Conservation (phyloP, 23 red algal genomes). For the Gracilaria gracilis region DNA sequence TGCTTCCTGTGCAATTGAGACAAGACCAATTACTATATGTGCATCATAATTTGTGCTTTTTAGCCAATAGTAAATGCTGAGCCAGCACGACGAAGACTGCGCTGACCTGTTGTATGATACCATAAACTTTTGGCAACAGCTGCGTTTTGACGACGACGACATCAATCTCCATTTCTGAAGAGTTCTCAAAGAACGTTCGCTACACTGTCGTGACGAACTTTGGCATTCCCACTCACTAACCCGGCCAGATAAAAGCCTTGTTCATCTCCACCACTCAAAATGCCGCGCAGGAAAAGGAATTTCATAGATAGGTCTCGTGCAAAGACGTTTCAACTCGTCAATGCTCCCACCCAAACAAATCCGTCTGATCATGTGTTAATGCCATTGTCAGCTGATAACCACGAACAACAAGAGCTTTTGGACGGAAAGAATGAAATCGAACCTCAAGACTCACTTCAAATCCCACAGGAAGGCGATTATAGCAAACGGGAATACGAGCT, state of each 20-base stretch:
- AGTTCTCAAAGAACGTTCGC: too few species aligned
- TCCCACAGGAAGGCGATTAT: slow-evolving; percentile 8
- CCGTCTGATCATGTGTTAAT: slow-evolving; percentile 44
- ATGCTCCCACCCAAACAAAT: slow-evolving; percentile 17
- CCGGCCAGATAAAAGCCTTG: background rate
- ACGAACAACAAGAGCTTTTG: background rate
- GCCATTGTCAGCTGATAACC: background rate
- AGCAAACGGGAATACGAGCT: slow-evolving; percentile 51
- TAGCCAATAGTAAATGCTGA: too few species aligned
- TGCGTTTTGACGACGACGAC: too few species aligned
- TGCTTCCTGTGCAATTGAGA: too few species aligned
- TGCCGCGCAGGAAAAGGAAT: slow-evolving; percentile 60
- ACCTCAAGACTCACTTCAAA: background rate
- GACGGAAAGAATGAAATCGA: background rate
- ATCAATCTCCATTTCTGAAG: too few species aligned
- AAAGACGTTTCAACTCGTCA: slow-evolving; percentile 62
- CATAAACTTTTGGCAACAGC: too few species aligned
- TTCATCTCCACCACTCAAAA: background rate
- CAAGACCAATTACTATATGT: too few species aligned
- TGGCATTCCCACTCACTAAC: too few species aligned
- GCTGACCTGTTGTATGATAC: too few species aligned
- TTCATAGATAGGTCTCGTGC: slow-evolving; percentile 72
- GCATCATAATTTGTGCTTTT: too few species aligned
- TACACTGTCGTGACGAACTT: too few species aligned
- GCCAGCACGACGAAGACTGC: too few species aligned